These are phyloP conservation scores for Penicilliopsis zonata DNA, from an alignment of 495 filamentous ascomycete genomes.

Conservation along the genomic window DNA sequence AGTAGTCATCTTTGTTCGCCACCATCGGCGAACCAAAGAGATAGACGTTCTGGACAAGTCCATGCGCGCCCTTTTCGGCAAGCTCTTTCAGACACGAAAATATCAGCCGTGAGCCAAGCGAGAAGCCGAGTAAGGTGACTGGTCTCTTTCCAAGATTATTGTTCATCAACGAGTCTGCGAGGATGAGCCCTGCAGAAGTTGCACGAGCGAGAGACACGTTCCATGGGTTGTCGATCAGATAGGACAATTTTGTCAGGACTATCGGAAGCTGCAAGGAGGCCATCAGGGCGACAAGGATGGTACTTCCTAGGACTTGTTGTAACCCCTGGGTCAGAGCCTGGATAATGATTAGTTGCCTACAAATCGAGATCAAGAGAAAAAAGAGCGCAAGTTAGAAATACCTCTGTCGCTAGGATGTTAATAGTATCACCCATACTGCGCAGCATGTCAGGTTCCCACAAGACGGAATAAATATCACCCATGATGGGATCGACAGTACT, in stretches of 20 bases:
- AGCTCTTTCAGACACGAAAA: constrained; percentile 86
- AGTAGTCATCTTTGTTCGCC: constrained; percentile 83
- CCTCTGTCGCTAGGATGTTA: constrained; percentile 95
- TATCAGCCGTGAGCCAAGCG: constrained; percentile 84
- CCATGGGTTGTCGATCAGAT: constrained; percentile 98
- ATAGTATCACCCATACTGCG: constrained; percentile 95
- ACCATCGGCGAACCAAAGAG: constrained; percentile 89
- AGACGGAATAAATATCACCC: constrained; percentile 94
- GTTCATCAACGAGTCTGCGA: constrained; percentile 89
- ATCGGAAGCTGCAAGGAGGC: constrained; percentile 86
- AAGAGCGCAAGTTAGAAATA: constrained; percentile 17
- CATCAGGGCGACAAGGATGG: constrained; percentile 81
- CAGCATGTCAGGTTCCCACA: constrained; percentile 98
- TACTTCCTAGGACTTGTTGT: constrained; percentile 89
- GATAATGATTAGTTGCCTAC: constrained; percentile 5
- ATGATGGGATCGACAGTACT: constrained; percentile 95
- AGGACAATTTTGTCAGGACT: constrained; percentile 86
- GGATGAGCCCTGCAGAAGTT: constrained; percentile 76
- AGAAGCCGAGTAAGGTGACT: constrained; percentile 94
- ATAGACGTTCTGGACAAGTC: constrained; percentile 90
- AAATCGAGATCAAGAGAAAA: too few relatives aligned
- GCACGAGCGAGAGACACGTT: constrained; percentile 86
- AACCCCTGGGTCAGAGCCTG: constrained; percentile 90
- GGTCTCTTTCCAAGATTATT: constrained; percentile 85
- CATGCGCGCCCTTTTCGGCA: constrained; percentile 73